These are phyloP conservation scores for Verticillium alfalfae DNA, from an alignment of 2,329 filamentous ascomycete genomes.

Conservation along the genomic window DNA sequence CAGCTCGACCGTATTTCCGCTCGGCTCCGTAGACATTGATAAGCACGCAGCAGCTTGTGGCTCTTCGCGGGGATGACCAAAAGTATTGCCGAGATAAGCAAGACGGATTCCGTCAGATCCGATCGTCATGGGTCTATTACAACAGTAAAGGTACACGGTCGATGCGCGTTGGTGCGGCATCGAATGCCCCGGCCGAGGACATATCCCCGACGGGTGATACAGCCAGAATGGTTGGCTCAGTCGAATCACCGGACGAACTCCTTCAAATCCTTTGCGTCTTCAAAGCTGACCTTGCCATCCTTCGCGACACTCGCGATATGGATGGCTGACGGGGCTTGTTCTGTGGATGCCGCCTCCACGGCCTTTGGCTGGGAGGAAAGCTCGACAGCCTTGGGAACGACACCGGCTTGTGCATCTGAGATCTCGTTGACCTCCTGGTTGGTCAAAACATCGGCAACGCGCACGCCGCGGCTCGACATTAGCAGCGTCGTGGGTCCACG, in stretches of 20 bases:
- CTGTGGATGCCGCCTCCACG: slow-evolving; percentile 20
- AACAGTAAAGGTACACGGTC: not conserved
- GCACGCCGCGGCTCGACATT: slow-evolving; percentile 79
- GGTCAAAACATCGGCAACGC: slow-evolving; percentile 72
- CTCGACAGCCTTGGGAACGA: slow-evolving; percentile 55
- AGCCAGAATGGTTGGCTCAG: not conserved
- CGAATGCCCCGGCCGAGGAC: not conserved
- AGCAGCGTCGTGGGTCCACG: slow-evolving; percentile 80
- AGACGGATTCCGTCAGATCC: not conserved
- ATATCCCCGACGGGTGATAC: not conserved
- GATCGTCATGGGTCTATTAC: not conserved
- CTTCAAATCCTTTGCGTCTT: slow-evolving; percentile 53
- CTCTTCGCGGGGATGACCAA: not conserved
- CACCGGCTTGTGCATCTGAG: slow-evolving; percentile 72
- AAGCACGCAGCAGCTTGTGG: not conserved
- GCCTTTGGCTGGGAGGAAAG: slow-evolving; percentile 31
- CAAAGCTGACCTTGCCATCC: slow-evolving; percentile 63
- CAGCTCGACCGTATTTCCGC: not conserved
- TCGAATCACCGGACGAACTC: slow-evolving; percentile 40
- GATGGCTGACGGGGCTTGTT: slow-evolving; percentile 36
- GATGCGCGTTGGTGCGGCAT: not conserved
- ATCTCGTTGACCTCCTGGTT: slow-evolving; percentile 83
- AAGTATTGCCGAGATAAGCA: not conserved
- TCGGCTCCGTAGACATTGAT: not conserved
- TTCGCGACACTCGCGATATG: slow-evolving; percentile 51